These are phyloP conservation scores for Cylindrotheca fusiformis DNA, from an alignment of 108 stramenopile species.

Conservation along the genomic window DNA sequence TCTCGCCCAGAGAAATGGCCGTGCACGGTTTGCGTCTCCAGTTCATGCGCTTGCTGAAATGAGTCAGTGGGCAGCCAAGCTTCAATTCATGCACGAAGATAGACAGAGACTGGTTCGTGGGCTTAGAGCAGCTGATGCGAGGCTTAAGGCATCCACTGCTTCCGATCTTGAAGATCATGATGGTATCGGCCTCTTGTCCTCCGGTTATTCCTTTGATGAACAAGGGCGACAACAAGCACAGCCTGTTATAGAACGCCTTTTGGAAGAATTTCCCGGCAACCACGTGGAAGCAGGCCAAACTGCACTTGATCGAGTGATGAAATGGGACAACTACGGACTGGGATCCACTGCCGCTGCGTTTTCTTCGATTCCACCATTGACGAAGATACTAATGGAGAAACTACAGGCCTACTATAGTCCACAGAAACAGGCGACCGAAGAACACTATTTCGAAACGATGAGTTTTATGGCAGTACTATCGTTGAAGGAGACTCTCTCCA, in stretches of 20 bases:
- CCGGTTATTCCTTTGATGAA: not conserved
- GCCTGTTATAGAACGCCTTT: not conserved
- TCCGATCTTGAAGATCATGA: constrained; percentile 42
- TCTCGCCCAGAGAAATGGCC: constrained; percentile 1
- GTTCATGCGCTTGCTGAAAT: constrained; percentile 46
- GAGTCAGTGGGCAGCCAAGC: constrained; percentile 28
- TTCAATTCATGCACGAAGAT: constrained; percentile 48
- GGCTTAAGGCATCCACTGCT: constrained; percentile 22
- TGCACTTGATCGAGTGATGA: not conserved
- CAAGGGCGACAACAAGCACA: not conserved
- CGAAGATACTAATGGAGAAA: constrained; percentile 21
- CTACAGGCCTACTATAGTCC: constrained; percentile 51
- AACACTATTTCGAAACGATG: constrained; percentile 43
- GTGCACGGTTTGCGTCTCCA: constrained; percentile 18
- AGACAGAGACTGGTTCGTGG: constrained; percentile 40
- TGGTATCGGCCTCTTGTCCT: constrained; percentile 37
- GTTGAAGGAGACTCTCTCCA: constrained; percentile 27
- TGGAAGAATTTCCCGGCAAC: not conserved
- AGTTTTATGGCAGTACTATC: constrained; percentile 46
- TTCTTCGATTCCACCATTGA: constrained; percentile 40
- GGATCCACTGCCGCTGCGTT: constrained; percentile 30
- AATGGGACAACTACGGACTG: constrained; percentile 47
- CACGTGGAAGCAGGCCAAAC: not conserved
- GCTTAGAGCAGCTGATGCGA: constrained; percentile 27
- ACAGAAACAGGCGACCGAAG: constrained; percentile 37